Conservation (phyloP, 345 rosid species). For the Lumnitzera littorea region DNA sequence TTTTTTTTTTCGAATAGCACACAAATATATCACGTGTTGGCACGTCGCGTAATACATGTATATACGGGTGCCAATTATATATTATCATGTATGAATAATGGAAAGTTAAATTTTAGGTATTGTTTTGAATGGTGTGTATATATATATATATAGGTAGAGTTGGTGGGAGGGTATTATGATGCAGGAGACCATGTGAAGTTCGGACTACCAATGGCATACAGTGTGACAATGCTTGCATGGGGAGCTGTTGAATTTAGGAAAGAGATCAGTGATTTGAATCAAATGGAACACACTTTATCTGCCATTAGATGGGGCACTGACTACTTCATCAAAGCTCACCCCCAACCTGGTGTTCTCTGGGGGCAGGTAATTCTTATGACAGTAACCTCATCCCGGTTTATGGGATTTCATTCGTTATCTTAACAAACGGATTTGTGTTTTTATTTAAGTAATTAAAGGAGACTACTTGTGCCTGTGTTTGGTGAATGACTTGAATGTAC, state of each 20-base stretch:
- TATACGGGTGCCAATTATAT: too few species aligned
- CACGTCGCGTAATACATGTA: neutral
- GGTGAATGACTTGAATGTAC: too few species aligned
- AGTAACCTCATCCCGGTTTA: too few species aligned
- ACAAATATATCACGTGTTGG: too few species aligned
- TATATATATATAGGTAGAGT: constrained; percentile 33
- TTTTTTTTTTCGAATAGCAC: neutral
- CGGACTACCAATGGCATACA: constrained; percentile 84
- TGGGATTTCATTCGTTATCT: too few species aligned
- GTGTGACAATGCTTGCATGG: constrained; percentile 70
- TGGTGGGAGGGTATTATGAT: constrained; percentile 89
- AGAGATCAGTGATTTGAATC: constrained; percentile 43
- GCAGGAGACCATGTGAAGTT: constrained; percentile 94
- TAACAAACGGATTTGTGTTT: too few species aligned
- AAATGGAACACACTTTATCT: constrained; percentile 49
- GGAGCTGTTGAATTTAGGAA: constrained; percentile 55
- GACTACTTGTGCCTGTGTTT: too few species aligned
- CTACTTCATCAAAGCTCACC: constrained; percentile 73
- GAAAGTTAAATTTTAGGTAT: too few species aligned
- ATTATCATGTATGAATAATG: too few species aligned
- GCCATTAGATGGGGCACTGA: constrained; percentile 82
- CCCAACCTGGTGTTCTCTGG: constrained; percentile 67
- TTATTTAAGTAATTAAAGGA: too few species aligned
- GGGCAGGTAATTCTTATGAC: constrained; percentile 39
- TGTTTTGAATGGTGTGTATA: too few species aligned